phyloP scores from a whole-genome alignment of 2,329 filamentous ascomycete species.

The Fonsecaea monophora region DNA sequence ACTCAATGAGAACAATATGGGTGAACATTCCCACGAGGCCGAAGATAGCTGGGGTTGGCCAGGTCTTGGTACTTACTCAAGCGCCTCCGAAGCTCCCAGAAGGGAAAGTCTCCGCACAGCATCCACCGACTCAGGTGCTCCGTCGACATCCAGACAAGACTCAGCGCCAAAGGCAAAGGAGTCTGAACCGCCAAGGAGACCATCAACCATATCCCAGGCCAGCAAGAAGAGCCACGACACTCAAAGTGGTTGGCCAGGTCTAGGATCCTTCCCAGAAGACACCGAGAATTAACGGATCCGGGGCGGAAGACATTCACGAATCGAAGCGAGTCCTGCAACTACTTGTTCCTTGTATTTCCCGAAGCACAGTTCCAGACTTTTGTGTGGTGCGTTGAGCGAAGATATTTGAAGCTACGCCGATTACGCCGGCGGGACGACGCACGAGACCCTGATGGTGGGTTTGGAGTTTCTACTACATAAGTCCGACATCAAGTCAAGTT shows the following conservation, averaged over 20 bases:
- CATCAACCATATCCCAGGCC: slow-evolving; percentile 29
- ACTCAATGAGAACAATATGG: slow-evolving; percentile 36
- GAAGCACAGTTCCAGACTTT: neutral
- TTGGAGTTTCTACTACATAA: neutral
- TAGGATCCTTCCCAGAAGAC: slow-evolving; percentile 24
- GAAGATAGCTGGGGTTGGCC: slow-evolving; percentile 31
- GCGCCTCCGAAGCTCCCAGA: slow-evolving; percentile 5
- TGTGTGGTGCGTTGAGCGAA: neutral
- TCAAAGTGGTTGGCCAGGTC: slow-evolving; percentile 32
- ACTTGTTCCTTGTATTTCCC: neutral
- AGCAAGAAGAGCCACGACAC: slow-evolving; percentile 32
- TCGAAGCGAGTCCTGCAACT: neutral
- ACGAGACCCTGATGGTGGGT: slow-evolving; percentile 2
- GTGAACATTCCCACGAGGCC: slow-evolving; percentile 27
- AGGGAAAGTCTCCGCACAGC: neutral
- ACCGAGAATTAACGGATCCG: neutral
- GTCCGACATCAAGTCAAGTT: neutral
- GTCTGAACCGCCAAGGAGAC: slow-evolving; percentile 12
- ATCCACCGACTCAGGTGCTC: slow-evolving; percentile 4
- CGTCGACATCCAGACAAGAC: neutral
- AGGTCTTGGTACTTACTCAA: slow-evolving; percentile 18
- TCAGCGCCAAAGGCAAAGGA: slow-evolving; percentile 5
- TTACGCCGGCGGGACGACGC: no score
- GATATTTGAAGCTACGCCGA: neutral
- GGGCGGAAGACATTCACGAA: neutral